These are phyloP conservation scores for Polygonum maritimum DNA, from an alignment of 148 eudicot species.

Conservation along the genomic window DNA sequence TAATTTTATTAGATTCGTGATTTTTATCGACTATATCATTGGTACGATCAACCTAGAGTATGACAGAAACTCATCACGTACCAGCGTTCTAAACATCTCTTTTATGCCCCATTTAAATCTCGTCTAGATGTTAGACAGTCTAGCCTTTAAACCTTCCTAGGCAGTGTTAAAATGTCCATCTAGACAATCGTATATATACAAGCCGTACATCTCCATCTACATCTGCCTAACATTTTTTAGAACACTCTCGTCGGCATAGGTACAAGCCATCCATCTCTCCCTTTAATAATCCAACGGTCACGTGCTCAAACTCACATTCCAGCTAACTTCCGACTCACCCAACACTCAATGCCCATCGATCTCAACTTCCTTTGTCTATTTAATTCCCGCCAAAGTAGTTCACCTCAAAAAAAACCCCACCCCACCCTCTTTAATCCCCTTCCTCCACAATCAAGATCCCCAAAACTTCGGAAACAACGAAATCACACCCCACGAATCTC, in stretches of 20 bases:
- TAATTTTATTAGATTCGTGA: no score
- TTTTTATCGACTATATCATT: no score
- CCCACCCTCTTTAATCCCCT: background rate
- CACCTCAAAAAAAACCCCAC: background rate
- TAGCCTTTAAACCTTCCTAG: no score
- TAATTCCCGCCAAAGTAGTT: slow-evolving; percentile 4
- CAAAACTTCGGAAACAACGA: background rate
- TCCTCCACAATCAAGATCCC: background rate
- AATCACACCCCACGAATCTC: background rate
- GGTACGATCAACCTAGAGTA: no score
- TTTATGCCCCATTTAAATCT: no score
- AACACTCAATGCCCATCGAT: background rate
- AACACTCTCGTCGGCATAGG: background rate
- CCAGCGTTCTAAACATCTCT: no score
- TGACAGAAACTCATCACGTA: no score
- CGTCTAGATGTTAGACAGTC: no score
- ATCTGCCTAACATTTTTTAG: no score
- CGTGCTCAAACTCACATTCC: background rate
- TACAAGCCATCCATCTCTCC: slow-evolving; percentile 2
- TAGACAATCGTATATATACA: no score
- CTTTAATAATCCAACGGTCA: background rate
- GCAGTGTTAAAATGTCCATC: no score
- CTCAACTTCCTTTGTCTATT: background rate
- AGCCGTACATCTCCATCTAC: no score
- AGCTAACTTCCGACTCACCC: slow-evolving; percentile 4